Evolutionary conservation across 2,329 filamentous ascomycete species (phyloP), one percentile per base, ranked within the genome.

Genomic region (Pyricularia grisea): DNA sequence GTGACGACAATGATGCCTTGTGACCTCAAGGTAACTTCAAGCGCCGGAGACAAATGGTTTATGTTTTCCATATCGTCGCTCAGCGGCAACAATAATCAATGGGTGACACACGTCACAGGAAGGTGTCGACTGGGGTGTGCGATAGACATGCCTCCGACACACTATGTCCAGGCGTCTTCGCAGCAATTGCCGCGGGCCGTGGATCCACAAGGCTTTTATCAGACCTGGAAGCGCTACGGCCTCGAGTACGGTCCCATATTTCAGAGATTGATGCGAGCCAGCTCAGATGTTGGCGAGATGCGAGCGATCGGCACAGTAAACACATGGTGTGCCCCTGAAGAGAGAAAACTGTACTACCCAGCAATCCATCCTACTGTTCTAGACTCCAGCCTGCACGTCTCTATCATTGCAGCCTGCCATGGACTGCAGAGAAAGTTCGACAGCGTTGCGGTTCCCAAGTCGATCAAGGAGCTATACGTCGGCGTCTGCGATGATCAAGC

Each of bases 291-390:
- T 67, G 36, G 58, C 23, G n/a, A 66, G 30, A 55, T 7, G 17
- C 31, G 25, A 10, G 68, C 68, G 23, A 9, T 31, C 1, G 68
- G 50, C 4, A 65, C 28, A 25, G 17, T 68, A n/a, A 60, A 68
- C 30, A 64, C 67, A 1, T 68, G 27, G 20, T 36, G 30, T 31
- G 5, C n/a, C 11, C 67, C 67, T 23, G 55, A 68, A 7, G 67
- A 68, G 27, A 36, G 30, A n/a, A 36, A 17, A 1, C 36, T 30
- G n/a, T 66, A 55, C 28, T 70, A 71, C 1, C 70, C 76, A n/a
- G 71, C 72, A 20, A 71, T 77, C n/a, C 77, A 78, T 55, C 77
- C 77, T 0, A 71, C 74, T 2, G 74, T 74, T 67, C 71, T 78
- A 17, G 76, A 78, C 69, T 42, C 69, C 20, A 67, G 70, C 36